A percentile compares a stretch with the other conserved stretches of the same genome.
Evolutionary conservation across 1,139 yeast genomes (phyloP).

Genomic region (Magnusiomyces sp.): DNA sequence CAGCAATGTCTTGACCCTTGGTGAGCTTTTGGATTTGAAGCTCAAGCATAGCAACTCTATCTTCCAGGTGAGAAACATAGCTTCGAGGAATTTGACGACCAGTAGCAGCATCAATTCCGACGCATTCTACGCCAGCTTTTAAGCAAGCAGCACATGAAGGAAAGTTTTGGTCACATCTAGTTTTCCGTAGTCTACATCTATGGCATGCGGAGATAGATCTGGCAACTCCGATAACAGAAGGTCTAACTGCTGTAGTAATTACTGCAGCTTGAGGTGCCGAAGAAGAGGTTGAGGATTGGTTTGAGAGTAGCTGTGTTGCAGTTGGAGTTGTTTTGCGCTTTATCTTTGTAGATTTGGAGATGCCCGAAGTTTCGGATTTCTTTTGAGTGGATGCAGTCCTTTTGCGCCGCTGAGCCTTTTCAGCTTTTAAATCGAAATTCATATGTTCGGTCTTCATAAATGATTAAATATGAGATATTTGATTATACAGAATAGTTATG

Average conservation of each 20-base stretch:
- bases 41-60: slow-evolving; percentile 50
- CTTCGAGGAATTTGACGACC: slow-evolving; percentile 81
- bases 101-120: slow-evolving; percentile 79
- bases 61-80: slow-evolving; percentile 67
- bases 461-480: too few species aligned
- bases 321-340: neutral
- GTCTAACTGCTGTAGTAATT: neutral
- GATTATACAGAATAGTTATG: neutral
- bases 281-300: neutral
- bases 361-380: neutral
- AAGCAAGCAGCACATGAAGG: slow-evolving; percentile 70
- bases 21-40: slow-evolving; percentile 39
- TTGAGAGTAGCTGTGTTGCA: neutral
- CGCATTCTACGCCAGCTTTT: slow-evolving; percentile 62
- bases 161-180: slow-evolving; percentile 75
- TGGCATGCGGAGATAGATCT: slow-evolving; percentile 64
- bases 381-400: too few species aligned
- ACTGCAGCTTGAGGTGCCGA: neutral
- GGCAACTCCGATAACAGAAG: slow-evolving; percentile 18
- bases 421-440: too few species aligned
- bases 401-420: too few species aligned
- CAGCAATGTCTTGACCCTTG: neutral
- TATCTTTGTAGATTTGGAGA: neutral
- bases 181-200: slow-evolving; percentile 69
- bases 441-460: too few species aligned